Base-by-base conservation (phyloP, 225 moss, liverwort and hornwort species). In the Takakia lepidozioides region DNA sequence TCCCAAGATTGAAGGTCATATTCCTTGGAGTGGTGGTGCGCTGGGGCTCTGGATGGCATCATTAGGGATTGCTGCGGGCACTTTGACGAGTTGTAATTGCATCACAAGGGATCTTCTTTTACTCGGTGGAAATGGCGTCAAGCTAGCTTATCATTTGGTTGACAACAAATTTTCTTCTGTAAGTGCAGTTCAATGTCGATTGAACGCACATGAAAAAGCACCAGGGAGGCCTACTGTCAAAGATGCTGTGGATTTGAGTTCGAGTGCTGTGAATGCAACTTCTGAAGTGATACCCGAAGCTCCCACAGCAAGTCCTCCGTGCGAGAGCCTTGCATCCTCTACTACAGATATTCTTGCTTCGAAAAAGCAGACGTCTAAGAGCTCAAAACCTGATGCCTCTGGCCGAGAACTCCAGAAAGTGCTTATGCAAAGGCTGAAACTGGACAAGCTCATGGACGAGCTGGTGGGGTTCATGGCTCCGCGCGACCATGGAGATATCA, bases 401-500 rank as follows among this genome's bases (percentile, higher is more conserved):
- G 38, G 49, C 23, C 1, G 56, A 0, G 6, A 62, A 0, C 38
- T 63, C 34, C 43, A 60, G 53, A 48, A 73, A 37, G 29, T 52
- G n/a, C 22, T 70, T 38, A 70, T 70, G 70, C 63, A 58, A 49
- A 29, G 23, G 5, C 41, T 78, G 60, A 64, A 46, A 53, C 44
- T 83, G 42, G 75, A 80, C 7, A 72, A 69, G 43, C 62, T 65
- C 5, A 32, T 83, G 49, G 87, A 91, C 29, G 84, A 85, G 56
- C 49, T 82, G 48, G 71, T 55, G 17, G 72, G 67, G 40, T 88
- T 93, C 56, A 83, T 88, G 75, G 73, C 66, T 8, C 83, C 77
- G 0, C 62, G 90, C 23, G 90, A 90, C 71, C 85, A 90, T 34
- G 95, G 95, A 26, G 95, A 98, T 36, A 71, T 90, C 17, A 75